Conservation (phyloP, 257 asterid species). For the Ehretia macrophylla region DNA sequence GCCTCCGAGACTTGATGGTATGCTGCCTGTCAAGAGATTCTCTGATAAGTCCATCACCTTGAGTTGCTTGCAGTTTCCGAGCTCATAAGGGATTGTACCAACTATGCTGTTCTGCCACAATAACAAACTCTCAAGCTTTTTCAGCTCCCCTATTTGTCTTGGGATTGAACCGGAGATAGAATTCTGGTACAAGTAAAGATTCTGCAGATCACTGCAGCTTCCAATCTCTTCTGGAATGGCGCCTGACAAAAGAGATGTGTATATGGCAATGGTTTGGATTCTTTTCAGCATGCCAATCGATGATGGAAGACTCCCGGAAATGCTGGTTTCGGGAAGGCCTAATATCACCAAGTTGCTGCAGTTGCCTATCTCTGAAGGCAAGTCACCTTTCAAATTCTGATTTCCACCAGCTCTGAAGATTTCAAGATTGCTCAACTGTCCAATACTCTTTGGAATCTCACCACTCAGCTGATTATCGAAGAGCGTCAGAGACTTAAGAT, state of each 20-base stretch:
- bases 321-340: slow-evolving; percentile 84
- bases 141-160: slow-evolving; percentile 47
- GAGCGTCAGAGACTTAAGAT: slow-evolving; percentile 46
- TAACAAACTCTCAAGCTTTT: slow-evolving; percentile 51
- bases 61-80: slow-evolving; percentile 62
- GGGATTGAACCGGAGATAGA: slow-evolving; percentile 80
- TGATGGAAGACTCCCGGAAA: slow-evolving; percentile 70
- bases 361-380: slow-evolving; percentile 81
- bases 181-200: slow-evolving; percentile 73
- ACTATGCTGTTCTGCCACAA: slow-evolving; percentile 82
- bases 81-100: slow-evolving; percentile 65
- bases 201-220: slow-evolving; percentile 69
- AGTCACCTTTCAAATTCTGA: slow-evolving; percentile 62
- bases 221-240: slow-evolving; percentile 89
- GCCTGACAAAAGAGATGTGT: slow-evolving; percentile 68
- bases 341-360: slow-evolving; percentile 55
- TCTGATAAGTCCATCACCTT: slow-evolving; percentile 69
- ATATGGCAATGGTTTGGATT: slow-evolving; percentile 76
- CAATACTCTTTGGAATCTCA: slow-evolving; percentile 63
- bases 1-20: slow-evolving; percentile 62
- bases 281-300: slow-evolving; percentile 65
- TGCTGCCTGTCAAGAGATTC: slow-evolving; percentile 61
- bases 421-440: slow-evolving; percentile 55
- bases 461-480: slow-evolving; percentile 83
- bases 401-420: slow-evolving; percentile 85